Evolutionary conservation across 352 stramenopile genomes (phyloP).

Genomic region (Globisporangium uncinulatum): DNA sequence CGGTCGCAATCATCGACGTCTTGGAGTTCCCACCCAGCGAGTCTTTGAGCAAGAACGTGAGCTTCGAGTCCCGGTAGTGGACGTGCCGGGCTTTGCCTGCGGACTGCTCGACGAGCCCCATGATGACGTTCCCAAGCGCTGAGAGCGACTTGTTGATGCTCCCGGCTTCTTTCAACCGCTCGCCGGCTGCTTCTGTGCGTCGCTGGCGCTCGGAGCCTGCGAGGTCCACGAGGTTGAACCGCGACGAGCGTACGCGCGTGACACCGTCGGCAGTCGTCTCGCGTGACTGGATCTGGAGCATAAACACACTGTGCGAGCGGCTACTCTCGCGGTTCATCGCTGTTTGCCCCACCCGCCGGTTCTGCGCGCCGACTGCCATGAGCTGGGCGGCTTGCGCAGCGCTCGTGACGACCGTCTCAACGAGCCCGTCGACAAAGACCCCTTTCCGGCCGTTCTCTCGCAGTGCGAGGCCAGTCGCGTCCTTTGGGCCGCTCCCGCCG

Average conservation of each 20-base stretch:
- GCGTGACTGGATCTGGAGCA: slow-evolving; percentile 70
- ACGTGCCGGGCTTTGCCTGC: slow-evolving; percentile 78
- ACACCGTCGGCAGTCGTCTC: slow-evolving; percentile 48
- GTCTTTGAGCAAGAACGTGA: slow-evolving; percentile 83
- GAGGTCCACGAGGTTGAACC: slow-evolving; percentile 98
- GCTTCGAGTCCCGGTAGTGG: slow-evolving; percentile 82
- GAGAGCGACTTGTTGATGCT: slow-evolving; percentile 97
- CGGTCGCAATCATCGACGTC: slow-evolving; percentile 83
- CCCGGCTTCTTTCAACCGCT: slow-evolving; percentile 94
- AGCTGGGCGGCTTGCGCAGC: slow-evolving; percentile 63
- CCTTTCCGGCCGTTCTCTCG: slow-evolving; percentile 68
- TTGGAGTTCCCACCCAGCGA: slow-evolving; percentile 83
- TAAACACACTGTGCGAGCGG: slow-evolving; percentile 83
- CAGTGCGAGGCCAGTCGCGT: slow-evolving; percentile 49
- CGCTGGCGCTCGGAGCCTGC: slow-evolving; percentile 96
- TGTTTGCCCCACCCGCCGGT: slow-evolving; percentile 73
- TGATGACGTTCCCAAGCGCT: slow-evolving; percentile 94
- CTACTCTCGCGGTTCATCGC: slow-evolving; percentile 85
- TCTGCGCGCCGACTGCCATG: slow-evolving; percentile 70
- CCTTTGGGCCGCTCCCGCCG: slow-evolving; percentile 30
- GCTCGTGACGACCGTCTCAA: slow-evolving; percentile 64
- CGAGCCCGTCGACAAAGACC: slow-evolving; percentile 72
- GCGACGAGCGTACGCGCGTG: slow-evolving; percentile 75
- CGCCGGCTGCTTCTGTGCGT: slow-evolving; percentile 92
- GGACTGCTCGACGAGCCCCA: slow-evolving; percentile 77